Evolutionary conservation across 2,329 filamentous ascomycete genomes (phyloP).

Genomic region (Stachybotrys echinatus): DNA sequence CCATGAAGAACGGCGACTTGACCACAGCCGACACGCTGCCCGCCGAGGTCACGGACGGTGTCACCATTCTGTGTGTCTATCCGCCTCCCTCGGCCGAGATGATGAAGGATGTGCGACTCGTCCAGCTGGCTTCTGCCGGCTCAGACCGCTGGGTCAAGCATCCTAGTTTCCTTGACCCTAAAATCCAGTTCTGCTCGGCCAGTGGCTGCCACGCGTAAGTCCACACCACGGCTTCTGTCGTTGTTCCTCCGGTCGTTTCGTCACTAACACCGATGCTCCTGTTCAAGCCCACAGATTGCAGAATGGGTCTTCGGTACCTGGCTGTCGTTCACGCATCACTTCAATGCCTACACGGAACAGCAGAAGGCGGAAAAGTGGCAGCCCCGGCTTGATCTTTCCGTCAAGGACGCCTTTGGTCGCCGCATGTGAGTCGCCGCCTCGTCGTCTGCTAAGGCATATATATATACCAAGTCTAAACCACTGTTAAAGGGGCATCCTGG

Average conservation of each 20-base stretch:
- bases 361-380: constrained; percentile 23
- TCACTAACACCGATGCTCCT: not conserved
- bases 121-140: constrained; percentile 40
- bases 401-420: constrained; percentile 25
- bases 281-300: constrained; percentile 30
- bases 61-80: constrained; percentile 32
- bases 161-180: constrained; percentile 23
- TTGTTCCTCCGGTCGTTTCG: too few species aligned
- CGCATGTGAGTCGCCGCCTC: constrained; percentile 22
- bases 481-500: constrained; percentile 30
- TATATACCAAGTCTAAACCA: too few species aligned
- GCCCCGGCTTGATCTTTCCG: constrained; percentile 7
- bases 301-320: constrained; percentile 34
- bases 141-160: constrained; percentile 34
- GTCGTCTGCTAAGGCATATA: too few species aligned
- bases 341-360: constrained; percentile 20
- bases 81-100: constrained; percentile 22
- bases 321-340: constrained; percentile 25
- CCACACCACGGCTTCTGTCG: not conserved
- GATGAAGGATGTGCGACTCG: constrained; percentile 31
- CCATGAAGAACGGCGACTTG: constrained; percentile 10
- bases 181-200: constrained; percentile 32
- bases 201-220: constrained; percentile 38
- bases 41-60: constrained; percentile 28
- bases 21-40: constrained; percentile 18